Base-by-base conservation (phyloP, 169 alveolate genomes). In the Plasmodium knowlesi region DNA sequence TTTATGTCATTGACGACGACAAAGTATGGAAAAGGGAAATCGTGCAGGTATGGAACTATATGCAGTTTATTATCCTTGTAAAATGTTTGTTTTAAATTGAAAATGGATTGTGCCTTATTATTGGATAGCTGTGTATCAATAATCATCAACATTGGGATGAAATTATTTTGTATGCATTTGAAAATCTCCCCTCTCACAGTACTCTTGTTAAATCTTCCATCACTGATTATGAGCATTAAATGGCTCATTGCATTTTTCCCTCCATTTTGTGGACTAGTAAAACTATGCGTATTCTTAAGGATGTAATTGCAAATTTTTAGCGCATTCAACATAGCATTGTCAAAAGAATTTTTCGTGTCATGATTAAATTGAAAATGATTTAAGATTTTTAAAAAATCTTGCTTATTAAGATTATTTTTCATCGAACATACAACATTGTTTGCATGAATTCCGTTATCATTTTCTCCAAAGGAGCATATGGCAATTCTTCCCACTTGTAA, bases 141-240 rank as follows among this genome's bases (percentile, higher is more conserved):
- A 67, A 98, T 98, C 70, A 98, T 97, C 84, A 98, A 96, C 25
- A 98, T 96, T 74, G 98, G 99, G 46, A 98, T 93, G 57, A 97
- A 96, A 74, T 97, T 96, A 91, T 96, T 97, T 92, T 97, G 98
- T 85, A 97, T 96, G 46, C 98, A 97, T 53, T 98, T 95, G 50
- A 96, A 96, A 32, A 98, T 92, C 92, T 97, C 98, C 5, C 97
- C 98, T 72, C 96, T 96, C 4, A 97, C 99, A 86, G 98, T 97
- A 80, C 97, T 96, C 95, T 99, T 99, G 94, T 99, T 99, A 94
- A 99, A 98, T 95, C 99, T 98, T n/a, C 99, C 99, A 95, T 99
- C 99, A 46, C 99, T 97, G 25, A 99, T 97, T 6, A 99, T 98
- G 61, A 99, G 97, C 73, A 98, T 98, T 79, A 98, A 96, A 93